Conservation (phyloP, 805 yeast species). For the Komagataella pseudopastoris region DNA sequence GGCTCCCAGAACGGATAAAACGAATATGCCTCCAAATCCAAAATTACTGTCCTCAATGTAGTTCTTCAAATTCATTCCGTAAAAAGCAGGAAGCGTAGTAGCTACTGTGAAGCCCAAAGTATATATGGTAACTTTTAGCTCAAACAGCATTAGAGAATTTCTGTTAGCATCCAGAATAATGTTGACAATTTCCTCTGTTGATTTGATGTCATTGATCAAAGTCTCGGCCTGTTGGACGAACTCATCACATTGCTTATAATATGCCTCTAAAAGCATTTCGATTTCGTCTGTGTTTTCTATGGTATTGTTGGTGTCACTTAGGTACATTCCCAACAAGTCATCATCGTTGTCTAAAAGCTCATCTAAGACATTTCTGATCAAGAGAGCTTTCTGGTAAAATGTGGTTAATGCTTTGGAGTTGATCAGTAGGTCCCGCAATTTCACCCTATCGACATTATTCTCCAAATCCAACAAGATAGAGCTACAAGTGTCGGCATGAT, state of each 20-base stretch:
- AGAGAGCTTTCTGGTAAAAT: constrained; percentile 60
- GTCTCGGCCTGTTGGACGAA: constrained; percentile 85
- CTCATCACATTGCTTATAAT: constrained; percentile 86
- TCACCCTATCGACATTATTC: constrained; percentile 64
- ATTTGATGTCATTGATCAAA: constrained; percentile 66
- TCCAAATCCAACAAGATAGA: constrained; percentile 58
- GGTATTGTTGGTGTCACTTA: constrained; percentile 27
- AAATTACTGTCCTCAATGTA: constrained; percentile 54
- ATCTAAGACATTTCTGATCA: constrained; percentile 72
- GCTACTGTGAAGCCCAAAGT: constrained; percentile 81
- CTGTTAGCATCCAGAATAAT: constrained; percentile 86
- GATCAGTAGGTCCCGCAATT: constrained; percentile 58
- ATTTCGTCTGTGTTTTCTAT: constrained; percentile 42
- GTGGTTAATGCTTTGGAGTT: constrained; percentile 58
- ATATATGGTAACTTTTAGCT: constrained; percentile 69
- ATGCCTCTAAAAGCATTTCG: constrained; percentile 79
- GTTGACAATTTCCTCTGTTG: constrained; percentile 88
- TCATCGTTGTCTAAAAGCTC: constrained; percentile 81
- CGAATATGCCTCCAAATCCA: constrained; percentile 51
- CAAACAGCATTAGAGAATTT: constrained; percentile 79
- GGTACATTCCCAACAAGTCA: constrained; percentile 67
- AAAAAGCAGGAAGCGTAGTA: constrained; percentile 74
- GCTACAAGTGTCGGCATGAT: constrained; percentile 46
- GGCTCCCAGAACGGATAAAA: constrained; percentile 39
- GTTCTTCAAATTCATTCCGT: constrained; percentile 77